Conservation (phyloP, 768 basidiomycete genomes). For the Lactifluus rugatus region DNA sequence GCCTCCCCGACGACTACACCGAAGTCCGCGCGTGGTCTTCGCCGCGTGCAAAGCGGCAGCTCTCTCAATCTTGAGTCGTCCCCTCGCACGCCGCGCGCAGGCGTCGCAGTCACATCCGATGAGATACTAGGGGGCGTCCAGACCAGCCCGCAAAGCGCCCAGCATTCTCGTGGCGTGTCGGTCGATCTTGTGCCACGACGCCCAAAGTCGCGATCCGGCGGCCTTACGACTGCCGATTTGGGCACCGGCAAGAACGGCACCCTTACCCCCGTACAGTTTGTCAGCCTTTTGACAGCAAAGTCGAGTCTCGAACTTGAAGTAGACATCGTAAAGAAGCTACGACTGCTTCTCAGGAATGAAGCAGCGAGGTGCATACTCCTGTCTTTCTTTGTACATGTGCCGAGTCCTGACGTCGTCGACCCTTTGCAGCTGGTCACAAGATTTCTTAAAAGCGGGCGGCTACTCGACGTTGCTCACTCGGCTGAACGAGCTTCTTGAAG, state of each 20-base stretch:
- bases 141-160: neutral
- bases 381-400: neutral
- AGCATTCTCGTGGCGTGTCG: constrained; percentile 51
- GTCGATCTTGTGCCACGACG: constrained; percentile 40
- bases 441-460: constrained; percentile 75
- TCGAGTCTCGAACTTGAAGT: constrained; percentile 76
- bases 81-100: constrained; percentile 31
- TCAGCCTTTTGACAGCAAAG: constrained; percentile 53
- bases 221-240: constrained; percentile 26
- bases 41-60: constrained; percentile 66
- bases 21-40: constrained; percentile 45
- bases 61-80: constrained; percentile 49
- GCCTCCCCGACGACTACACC: constrained; percentile 28
- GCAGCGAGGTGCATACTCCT: constrained; percentile 51
- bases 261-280: constrained; percentile 55
- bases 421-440: constrained; percentile 72
- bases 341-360: constrained; percentile 83
- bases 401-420: neutral
- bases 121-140: neutral
- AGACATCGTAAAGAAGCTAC: constrained; percentile 77
- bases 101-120: neutral
- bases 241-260: constrained; percentile 38
- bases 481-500: constrained; percentile 83
- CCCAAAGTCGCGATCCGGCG: constrained; percentile 42
- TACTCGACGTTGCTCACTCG: constrained; percentile 77